Evolutionary conservation across 306 rosid species (phyloP).

Genomic region (Trifolium dubium): DNA sequence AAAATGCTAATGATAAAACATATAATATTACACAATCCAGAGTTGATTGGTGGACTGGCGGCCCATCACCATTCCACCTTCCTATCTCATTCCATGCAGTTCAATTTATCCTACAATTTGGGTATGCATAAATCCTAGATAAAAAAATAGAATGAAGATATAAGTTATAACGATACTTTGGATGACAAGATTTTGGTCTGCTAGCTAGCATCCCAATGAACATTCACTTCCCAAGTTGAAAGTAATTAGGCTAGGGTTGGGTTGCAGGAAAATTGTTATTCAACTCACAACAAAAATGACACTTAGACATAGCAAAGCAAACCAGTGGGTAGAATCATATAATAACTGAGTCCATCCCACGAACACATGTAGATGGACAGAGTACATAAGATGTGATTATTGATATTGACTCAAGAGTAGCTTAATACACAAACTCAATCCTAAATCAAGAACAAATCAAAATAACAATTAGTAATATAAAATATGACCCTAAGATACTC

Average conservation of each 20-base stretch:
- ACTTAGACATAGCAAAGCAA: neutral
- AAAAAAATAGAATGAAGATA: neutral
- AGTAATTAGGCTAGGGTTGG: neutral
- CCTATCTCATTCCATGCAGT: no score
- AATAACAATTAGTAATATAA: no score
- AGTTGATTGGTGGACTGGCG: neutral
- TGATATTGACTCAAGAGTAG: no score
- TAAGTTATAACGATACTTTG: neutral
- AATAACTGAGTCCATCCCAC: neutral
- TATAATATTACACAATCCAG: constrained; percentile 9
- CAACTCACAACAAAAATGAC: neutral
- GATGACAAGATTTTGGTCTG: neutral
- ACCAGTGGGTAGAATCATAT: neutral
- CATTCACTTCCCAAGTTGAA: constrained; percentile 1
- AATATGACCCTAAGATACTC: no score
- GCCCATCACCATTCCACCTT: constrained; percentile 7
- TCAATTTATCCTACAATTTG: neutral
- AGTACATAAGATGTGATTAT: neutral
- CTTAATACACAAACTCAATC: no score
- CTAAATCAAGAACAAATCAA: no score
- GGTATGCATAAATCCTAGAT: constrained; percentile 4
- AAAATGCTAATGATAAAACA: constrained; percentile 11
- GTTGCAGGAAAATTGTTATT: neutral
- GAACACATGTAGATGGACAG: neutral
- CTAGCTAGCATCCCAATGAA: neutral